phyloP scores from a whole-genome alignment of 768 basidiomycete species.

The Mrakia gelida region DNA sequence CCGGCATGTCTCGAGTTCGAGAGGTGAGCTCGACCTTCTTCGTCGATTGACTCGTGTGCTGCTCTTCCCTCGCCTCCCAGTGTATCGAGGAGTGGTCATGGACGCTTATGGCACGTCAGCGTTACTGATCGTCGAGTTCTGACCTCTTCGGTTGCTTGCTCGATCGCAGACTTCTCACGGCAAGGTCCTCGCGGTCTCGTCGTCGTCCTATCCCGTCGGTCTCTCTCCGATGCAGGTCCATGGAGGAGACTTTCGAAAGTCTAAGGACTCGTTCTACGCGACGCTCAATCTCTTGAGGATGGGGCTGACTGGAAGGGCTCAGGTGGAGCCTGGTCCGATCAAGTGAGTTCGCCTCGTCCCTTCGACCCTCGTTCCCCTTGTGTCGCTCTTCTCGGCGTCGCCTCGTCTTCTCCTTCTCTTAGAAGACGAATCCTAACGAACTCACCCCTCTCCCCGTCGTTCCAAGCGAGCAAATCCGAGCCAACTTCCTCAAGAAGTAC shows the following conservation, averaged over 20 bases:
- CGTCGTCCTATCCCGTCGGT: not conserved
- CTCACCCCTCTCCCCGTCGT: not conserved
- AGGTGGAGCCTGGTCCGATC: slow-evolving; percentile 1
- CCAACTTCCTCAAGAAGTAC: not conserved
- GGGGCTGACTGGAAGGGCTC: not conserved
- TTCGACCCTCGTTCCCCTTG: not conserved
- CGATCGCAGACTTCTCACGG: not conserved
- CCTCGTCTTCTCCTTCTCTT: not conserved
- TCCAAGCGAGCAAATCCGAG: slow-evolving; percentile 1
- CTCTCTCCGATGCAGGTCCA: not conserved
- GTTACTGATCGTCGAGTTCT: no score
- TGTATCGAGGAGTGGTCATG: no score
- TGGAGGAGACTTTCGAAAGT: slow-evolving; percentile 5
- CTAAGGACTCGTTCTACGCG: not conserved
- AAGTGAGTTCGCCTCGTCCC: not conserved
- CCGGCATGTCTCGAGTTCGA: not conserved
- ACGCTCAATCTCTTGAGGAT: not conserved
- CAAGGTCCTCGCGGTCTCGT: not conserved
- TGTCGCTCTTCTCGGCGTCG: not conserved
- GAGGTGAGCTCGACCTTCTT: not conserved
- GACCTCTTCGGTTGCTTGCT: not conserved
- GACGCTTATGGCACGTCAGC: not conserved
- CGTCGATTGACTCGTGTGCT: no score
- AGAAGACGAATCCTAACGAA: not conserved
- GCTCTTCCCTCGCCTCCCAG: not conserved